phyloP scores from a whole-genome alignment of 768 basidiomycete species.

The Termitomyces sp. region DNA sequence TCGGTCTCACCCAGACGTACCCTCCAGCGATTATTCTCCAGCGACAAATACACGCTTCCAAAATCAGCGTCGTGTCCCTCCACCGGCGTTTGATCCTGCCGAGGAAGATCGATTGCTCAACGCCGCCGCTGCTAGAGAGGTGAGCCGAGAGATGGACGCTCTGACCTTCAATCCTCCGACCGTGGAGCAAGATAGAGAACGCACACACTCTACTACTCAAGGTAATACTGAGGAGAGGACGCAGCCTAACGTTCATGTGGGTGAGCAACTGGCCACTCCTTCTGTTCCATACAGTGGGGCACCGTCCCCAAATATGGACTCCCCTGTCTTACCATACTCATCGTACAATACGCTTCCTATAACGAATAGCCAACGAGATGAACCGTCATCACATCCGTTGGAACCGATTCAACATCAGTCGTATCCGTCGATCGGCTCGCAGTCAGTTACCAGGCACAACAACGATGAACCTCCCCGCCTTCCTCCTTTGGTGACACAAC shows the following conservation, averaged over 20 bases:
- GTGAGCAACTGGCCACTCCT: slow-evolving; percentile 27
- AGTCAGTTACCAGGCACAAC: neutral
- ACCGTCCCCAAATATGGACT: slow-evolving; percentile 26
- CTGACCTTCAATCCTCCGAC: slow-evolving; percentile 30
- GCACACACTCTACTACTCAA: slow-evolving; percentile 14
- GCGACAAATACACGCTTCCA: slow-evolving; percentile 9
- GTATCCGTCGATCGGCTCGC: slow-evolving; percentile 1
- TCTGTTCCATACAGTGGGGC: slow-evolving; percentile 32
- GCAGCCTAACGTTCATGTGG: neutral
- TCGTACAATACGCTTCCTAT: slow-evolving; percentile 12
- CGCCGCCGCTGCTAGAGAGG: slow-evolving; percentile 63
- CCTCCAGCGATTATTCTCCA: slow-evolving; percentile 4
- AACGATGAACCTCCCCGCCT: slow-evolving; percentile 9
- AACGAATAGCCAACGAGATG: neutral
- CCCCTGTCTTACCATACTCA: slow-evolving; percentile 18
- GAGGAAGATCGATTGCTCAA: slow-evolving; percentile 52
- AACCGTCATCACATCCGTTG: neutral
- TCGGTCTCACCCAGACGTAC: neutral
- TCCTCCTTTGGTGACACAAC: slow-evolving; percentile 3
- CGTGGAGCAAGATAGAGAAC: slow-evolving; percentile 11
- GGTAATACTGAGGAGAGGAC: slow-evolving; percentile 4
- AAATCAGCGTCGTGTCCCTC: slow-evolving; percentile 26
- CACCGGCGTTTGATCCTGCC: slow-evolving; percentile 30
- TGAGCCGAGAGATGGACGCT: slow-evolving; percentile 59
- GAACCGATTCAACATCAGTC: slow-evolving; percentile 5